phyloP scores from a whole-genome alignment of 2,329 filamentous ascomycete genomes.

The Venturia carpophila region DNA sequence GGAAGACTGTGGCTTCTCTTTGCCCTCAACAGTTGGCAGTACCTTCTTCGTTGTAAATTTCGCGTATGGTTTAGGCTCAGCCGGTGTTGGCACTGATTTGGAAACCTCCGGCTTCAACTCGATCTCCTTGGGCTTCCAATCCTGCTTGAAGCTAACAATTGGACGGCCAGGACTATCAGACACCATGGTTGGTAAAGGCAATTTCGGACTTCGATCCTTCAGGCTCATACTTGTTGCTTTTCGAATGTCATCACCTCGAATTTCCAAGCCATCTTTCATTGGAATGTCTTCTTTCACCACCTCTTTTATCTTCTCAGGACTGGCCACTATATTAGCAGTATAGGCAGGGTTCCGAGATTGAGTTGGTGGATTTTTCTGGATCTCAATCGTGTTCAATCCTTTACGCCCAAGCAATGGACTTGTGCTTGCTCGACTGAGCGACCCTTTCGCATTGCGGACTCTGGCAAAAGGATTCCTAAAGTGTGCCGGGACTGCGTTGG shows the following conservation, averaged over 20 bases:
- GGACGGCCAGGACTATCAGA: constrained; percentile 84
- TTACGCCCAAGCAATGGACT: constrained; percentile 8
- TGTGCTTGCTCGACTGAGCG: constrained; percentile 15
- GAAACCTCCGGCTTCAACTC: constrained; percentile 52
- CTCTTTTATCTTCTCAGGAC: constrained; percentile 15
- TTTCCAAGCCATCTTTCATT: constrained; percentile 71
- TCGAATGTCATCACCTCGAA: constrained; percentile 79
- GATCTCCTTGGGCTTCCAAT: constrained; percentile 69
- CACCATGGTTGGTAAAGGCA: constrained; percentile 83
- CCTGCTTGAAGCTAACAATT: constrained; percentile 91
- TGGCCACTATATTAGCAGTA: constrained; percentile 52
- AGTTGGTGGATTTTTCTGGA: constrained; percentile 73
- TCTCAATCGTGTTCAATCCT: constrained; percentile 53
- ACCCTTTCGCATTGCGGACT: constrained; percentile 16
- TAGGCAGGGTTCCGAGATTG: constrained; percentile 79
- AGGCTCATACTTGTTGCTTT: constrained; percentile 83
- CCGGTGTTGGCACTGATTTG: not conserved
- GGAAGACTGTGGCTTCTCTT: constrained; percentile 5
- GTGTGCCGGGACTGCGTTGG: constrained; percentile 15
- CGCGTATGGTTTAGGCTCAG: constrained; percentile 5
- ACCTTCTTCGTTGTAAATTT: not conserved
- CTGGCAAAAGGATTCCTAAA: constrained; percentile 18
- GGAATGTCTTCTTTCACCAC: constrained; percentile 35
- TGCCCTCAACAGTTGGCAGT: constrained; percentile 2
- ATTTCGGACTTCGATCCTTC: constrained; percentile 75